These are phyloP conservation scores for Russula griseocarnosa DNA, from an alignment of 768 basidiomycete genomes.

Conservation along the genomic window DNA sequence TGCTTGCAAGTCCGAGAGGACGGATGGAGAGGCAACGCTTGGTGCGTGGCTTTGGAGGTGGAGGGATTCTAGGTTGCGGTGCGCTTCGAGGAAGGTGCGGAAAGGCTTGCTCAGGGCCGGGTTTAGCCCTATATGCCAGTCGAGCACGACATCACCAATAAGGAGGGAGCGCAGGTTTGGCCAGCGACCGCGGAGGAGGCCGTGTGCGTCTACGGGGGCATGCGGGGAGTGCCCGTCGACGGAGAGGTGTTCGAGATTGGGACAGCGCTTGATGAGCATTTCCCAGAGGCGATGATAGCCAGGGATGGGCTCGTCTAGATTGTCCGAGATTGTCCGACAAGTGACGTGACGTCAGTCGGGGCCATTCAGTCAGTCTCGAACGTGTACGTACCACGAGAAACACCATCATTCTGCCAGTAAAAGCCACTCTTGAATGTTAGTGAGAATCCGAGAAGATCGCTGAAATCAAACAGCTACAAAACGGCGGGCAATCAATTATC, in stretches of 20 bases:
- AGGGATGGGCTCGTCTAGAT: slow-evolving; percentile 44
- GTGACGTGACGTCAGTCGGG: not conserved
- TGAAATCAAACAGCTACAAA: slow-evolving; percentile 63
- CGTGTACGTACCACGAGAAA: slow-evolving; percentile 49
- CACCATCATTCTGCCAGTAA: slow-evolving; percentile 54
- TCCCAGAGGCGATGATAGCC: slow-evolving; percentile 57
- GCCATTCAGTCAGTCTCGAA: not conserved
- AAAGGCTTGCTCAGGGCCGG: slow-evolving; percentile 51
- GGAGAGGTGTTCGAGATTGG: slow-evolving; percentile 59
- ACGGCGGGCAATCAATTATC: not conserved
- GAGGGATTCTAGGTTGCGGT: slow-evolving; percentile 48
- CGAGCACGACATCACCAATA: slow-evolving; percentile 63
- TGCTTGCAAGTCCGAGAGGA: slow-evolving; percentile 30
- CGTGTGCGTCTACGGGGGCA: slow-evolving; percentile 50
- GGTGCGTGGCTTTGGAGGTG: slow-evolving; percentile 42
- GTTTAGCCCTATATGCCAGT: slow-evolving; percentile 43
- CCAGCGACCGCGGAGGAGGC: slow-evolving; percentile 61
- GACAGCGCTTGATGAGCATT: slow-evolving; percentile 64
- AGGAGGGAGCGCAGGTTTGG: slow-evolving; percentile 55
- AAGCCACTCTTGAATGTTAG: slow-evolving; percentile 58
- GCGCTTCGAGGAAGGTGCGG: slow-evolving; percentile 63
- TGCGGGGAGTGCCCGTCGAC: slow-evolving; percentile 52
- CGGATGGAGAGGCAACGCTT: slow-evolving; percentile 22
- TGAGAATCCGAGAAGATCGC: slow-evolving; percentile 57
- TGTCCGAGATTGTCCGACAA: not conserved